Conservation (phyloP, 371 early-diverging fungal genomes). For the Mucor irregularis region DNA sequence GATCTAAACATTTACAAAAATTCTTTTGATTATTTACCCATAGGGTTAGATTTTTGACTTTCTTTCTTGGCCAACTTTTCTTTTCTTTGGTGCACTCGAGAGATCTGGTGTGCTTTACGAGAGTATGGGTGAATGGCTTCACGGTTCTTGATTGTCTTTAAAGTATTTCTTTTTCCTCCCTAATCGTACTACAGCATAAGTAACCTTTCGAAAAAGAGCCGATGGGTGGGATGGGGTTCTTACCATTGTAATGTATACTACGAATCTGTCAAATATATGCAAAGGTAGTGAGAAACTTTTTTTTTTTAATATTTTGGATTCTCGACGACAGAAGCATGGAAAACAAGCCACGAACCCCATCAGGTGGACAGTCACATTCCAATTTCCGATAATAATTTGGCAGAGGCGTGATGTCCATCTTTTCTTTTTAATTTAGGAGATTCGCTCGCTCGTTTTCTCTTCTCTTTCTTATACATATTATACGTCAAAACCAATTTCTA, state of each 20-base stretch:
- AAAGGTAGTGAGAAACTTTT: too few species aligned
- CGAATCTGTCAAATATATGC: too few species aligned
- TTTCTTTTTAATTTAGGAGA: too few species aligned
- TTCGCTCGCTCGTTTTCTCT: background rate
- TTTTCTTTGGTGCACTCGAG: constrained; percentile 52
- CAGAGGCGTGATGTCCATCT: too few species aligned
- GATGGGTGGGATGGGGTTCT: background rate
- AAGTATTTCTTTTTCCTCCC: constrained; percentile 56
- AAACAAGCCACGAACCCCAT: too few species aligned
- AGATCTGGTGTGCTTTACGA: constrained; percentile 59
- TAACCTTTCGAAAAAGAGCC: too few species aligned
- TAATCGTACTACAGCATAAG: background rate
- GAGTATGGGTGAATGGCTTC: constrained; percentile 65
- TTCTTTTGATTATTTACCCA: constrained; percentile 25
- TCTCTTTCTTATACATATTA: background rate
- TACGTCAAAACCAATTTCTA: background rate
- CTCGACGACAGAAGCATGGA: too few species aligned
- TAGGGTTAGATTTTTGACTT: constrained; percentile 30
- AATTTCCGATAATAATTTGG: too few species aligned
- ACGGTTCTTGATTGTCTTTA: constrained; percentile 64
- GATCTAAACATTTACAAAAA: background rate
- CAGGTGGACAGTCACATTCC: too few species aligned
- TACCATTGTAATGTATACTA: background rate
- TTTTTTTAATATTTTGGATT: too few species aligned
- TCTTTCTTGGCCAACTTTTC: constrained; percentile 51